Evolutionary conservation across 2,329 filamentous ascomycete species (phyloP).

Genomic region (Hypoxylon sp.): DNA sequence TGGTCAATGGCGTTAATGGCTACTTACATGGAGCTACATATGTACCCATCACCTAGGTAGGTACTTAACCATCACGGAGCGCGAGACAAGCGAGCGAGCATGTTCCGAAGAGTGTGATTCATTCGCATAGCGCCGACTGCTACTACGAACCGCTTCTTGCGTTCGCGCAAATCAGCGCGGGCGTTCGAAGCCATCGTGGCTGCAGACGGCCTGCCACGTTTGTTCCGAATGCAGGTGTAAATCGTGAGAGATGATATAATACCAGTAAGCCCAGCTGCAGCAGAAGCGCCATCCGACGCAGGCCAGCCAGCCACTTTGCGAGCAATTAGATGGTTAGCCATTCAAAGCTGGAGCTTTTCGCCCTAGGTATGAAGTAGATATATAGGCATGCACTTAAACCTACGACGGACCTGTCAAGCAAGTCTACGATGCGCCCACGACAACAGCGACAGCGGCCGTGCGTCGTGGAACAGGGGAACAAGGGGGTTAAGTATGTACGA

Average conservation of each 20-base stretch:
- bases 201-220: constrained; percentile 38
- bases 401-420: constrained; percentile 36
- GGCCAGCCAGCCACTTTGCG: constrained; percentile 16
- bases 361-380: constrained; percentile 36
- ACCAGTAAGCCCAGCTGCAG: constrained; percentile 21
- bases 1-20: constrained; percentile 44
- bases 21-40: constrained; percentile 4
- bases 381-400: constrained; percentile 27
- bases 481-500: constrained; percentile 8
- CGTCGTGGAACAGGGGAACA: constrained; percentile 24
- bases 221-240: constrained; percentile 32
- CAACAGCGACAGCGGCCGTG: constrained; percentile 29
- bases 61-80: constrained; percentile 19
- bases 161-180: constrained; percentile 40
- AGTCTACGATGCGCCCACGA: constrained; percentile 41
- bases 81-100: constrained; percentile 26
- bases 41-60: constrained; percentile 1
- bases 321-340: constrained; percentile 18
- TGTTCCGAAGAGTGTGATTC: constrained; percentile 39
- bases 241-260: constrained; percentile 23
- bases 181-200: constrained; percentile 39
- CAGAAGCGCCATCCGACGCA: constrained; percentile 31
- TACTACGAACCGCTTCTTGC: constrained; percentile 26
- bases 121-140: constrained; percentile 43
- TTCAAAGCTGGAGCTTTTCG: constrained; percentile 20